Evolutionary conservation across 1,284 basidiomycete genomes (phyloP).

Genomic region (Wolfiporia cocos): DNA sequence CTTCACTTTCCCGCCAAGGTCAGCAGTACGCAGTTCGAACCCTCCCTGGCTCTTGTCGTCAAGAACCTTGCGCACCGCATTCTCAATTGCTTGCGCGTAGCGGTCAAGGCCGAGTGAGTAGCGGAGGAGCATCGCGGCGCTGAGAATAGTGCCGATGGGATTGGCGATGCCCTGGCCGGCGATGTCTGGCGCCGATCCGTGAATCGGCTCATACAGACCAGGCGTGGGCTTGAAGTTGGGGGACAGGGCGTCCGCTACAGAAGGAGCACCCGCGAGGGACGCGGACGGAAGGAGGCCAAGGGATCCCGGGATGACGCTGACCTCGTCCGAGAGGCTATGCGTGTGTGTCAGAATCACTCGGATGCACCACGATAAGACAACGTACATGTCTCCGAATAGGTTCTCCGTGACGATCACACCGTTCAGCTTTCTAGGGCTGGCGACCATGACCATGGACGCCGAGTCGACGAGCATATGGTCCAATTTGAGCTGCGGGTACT

Average conservation of each 20-base stretch:
- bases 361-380: slow-evolving; percentile 10
- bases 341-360: slow-evolving; percentile 4
- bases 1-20: slow-evolving; percentile 77
- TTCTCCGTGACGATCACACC: slow-evolving; percentile 95
- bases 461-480: slow-evolving; percentile 96
- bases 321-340: slow-evolving; percentile 87
- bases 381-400: slow-evolving; percentile 94
- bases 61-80: slow-evolving; percentile 84
- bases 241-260: slow-evolving; percentile 46
- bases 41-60: slow-evolving; percentile 75
- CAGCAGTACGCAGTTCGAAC: slow-evolving; percentile 77
- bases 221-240: slow-evolving; percentile 67
- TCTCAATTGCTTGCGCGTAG: slow-evolving; percentile 82
- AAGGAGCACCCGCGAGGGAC: slow-evolving; percentile 89
- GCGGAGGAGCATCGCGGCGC: slow-evolving; percentile 90
- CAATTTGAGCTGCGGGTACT: slow-evolving; percentile 82
- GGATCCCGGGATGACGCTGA: slow-evolving; percentile 96
- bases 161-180: slow-evolving; percentile 95
- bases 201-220: slow-evolving; percentile 96
- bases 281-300: slow-evolving; percentile 95
- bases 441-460: slow-evolving; percentile 94
- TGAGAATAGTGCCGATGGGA: slow-evolving; percentile 96
- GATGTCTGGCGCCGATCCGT: slow-evolving; percentile 95
- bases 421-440: slow-evolving; percentile 91
- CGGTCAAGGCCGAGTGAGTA: slow-evolving; percentile 89